phyloP scores from a whole-genome alignment of 768 basidiomycete species.

The Crucibulum laeve region DNA sequence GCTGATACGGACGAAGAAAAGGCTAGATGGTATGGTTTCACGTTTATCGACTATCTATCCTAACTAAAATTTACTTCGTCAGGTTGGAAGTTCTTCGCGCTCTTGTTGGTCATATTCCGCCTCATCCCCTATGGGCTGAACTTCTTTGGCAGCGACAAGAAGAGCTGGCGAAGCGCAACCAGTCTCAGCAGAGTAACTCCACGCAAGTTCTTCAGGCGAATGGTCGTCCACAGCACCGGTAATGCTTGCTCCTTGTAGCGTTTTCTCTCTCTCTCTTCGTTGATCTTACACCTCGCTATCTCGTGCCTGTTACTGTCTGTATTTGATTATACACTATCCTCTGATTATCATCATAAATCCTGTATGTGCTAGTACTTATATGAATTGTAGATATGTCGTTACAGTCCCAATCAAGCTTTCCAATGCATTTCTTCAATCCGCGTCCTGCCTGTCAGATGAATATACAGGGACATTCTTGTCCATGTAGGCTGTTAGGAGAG shows the following conservation, averaged over 20 bases:
- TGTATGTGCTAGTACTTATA: no score
- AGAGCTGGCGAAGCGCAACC: slow-evolving; percentile 33
- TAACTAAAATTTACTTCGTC: slow-evolving; percentile 5
- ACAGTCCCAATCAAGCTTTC: no score
- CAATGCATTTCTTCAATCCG: no score
- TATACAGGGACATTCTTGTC: no score
- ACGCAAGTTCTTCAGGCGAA: background rate
- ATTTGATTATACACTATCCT: no score
- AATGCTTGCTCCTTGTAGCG: background rate
- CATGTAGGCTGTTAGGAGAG: no score
- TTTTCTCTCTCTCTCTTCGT: no score
- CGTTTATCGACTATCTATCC: background rate
- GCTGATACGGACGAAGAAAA: slow-evolving; percentile 92
- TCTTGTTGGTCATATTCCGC: slow-evolving; percentile 84
- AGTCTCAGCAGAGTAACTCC: slow-evolving; percentile 13
- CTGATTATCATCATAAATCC: no score
- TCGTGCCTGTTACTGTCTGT: no score
- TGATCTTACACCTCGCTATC: no score
- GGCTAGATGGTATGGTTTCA: slow-evolving; percentile 62
- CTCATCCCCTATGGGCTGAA: slow-evolving; percentile 92
- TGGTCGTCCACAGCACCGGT: background rate
- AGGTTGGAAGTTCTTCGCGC: slow-evolving; percentile 87
- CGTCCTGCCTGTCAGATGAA: no score
- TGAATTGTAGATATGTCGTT: no score
- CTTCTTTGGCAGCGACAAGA: slow-evolving; percentile 81